phyloP scores from a whole-genome alignment of 108 stramenopile species.

The Cyclotella baltica region DNA sequence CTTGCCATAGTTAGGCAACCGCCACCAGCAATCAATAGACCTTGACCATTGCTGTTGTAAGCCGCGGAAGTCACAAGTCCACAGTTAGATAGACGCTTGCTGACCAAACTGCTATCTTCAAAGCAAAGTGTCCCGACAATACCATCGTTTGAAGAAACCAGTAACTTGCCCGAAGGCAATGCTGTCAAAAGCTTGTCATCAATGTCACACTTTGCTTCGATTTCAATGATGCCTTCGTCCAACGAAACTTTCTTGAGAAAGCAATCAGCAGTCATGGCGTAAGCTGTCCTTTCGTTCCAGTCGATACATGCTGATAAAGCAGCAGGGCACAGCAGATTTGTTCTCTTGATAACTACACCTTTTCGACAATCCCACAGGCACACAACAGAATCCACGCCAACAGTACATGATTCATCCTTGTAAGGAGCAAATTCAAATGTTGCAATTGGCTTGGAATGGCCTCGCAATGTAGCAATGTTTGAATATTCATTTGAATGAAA shows the following conservation, averaged over 20 bases:
- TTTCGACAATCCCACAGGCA: conserved; percentile 7
- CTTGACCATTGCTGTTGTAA: background rate
- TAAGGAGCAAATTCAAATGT: background rate
- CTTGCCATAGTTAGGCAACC: background rate
- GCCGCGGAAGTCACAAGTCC: background rate
- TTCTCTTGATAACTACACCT: background rate
- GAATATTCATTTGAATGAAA: background rate
- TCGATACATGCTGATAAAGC: background rate
- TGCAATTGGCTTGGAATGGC: conserved; percentile 6
- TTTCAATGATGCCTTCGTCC: background rate
- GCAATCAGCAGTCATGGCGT: conserved; percentile 11
- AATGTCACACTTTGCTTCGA: background rate
- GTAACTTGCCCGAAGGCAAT: background rate
- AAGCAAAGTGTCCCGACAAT: background rate
- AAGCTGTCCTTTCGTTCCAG: background rate
- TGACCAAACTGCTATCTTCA: background rate
- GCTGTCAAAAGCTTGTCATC: background rate
- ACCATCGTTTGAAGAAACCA: background rate
- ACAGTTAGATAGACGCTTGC: background rate
- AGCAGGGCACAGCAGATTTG: background rate
- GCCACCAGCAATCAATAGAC: background rate
- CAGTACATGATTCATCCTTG: background rate
- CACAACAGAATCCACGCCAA: conserved; percentile 13
- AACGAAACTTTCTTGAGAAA: conserved; percentile 1
- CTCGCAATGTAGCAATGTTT: conserved; percentile 6